Evolutionary conservation across 2,329 filamentous ascomycete genomes (phyloP).

Genomic region (Penicillium sp.): DNA sequence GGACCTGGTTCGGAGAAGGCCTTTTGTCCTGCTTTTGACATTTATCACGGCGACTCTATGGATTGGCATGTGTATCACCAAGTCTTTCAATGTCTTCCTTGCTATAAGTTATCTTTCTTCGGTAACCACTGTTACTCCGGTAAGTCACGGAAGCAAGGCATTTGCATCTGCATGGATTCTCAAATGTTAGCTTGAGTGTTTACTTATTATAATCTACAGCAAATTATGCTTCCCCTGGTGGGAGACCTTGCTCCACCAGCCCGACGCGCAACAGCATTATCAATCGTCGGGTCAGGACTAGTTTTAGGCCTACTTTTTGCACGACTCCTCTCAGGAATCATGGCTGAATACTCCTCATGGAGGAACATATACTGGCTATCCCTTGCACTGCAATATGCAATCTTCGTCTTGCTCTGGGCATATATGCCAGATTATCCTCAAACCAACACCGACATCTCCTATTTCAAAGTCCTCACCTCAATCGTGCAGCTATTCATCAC

Average conservation of each 20-base stretch:
- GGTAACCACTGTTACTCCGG: constrained; percentile 76
- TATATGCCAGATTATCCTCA: constrained; percentile 81
- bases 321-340: constrained; percentile 71
- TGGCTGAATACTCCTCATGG: constrained; percentile 74
- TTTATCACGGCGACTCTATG: constrained; percentile 66
- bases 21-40: constrained; percentile 68
- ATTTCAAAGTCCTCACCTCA: constrained; percentile 63
- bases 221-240: constrained; percentile 76
- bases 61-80: constrained; percentile 70
- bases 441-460: constrained; percentile 67
- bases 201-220: constrained; percentile 26
- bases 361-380: constrained; percentile 77
- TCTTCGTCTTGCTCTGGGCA: constrained; percentile 65
- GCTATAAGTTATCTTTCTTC: constrained; percentile 71
- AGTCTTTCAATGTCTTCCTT: constrained; percentile 63
- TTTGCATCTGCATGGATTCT: background rate
- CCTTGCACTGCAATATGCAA: constrained; percentile 67
- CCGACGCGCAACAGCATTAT: constrained; percentile 67
- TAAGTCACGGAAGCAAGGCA: constrained; percentile 6
- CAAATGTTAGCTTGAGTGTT: background rate
- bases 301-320: constrained; percentile 75
- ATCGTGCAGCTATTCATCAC: constrained; percentile 64
- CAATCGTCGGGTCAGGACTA: constrained; percentile 73
- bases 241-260: constrained; percentile 72
- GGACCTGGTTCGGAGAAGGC: constrained; percentile 65